These are phyloP conservation scores for Hyphopichia fennica DNA, from an alignment of 1,139 yeast genomes.

Conservation along the genomic window DNA sequence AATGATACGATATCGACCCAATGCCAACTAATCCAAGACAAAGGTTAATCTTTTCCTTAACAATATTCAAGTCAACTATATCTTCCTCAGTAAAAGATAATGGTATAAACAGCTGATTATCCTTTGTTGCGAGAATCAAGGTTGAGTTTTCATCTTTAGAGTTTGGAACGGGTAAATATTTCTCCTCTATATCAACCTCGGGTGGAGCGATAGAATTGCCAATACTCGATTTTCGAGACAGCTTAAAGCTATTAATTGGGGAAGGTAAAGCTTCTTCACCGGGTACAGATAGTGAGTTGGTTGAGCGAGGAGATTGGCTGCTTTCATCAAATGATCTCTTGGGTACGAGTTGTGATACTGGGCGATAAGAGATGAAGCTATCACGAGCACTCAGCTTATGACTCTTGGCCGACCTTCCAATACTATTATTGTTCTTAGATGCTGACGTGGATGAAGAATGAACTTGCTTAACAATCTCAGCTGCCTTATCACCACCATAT, in stretches of 20 bases:
- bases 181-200: constrained; percentile 17
- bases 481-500: constrained; percentile 44
- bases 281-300: background rate
- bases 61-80: constrained; percentile 16
- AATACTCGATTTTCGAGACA: constrained; percentile 2
- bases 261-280: background rate
- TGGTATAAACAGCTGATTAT: constrained; percentile 54
- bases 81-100: constrained; percentile 28
- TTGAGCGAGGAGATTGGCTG: constrained; percentile 3
- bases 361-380: constrained; percentile 1
- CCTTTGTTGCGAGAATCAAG: constrained; percentile 56
- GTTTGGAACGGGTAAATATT: constrained; percentile 25
- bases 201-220: background rate
- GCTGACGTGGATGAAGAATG: constrained; percentile 13
- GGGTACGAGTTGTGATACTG: constrained; percentile 2
- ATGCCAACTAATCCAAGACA: constrained; percentile 41
- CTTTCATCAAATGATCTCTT: constrained; percentile 2
- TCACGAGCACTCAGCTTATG: background rate
- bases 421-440: background rate
- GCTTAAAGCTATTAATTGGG: background rate
- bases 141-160: constrained; percentile 9
- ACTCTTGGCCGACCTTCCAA: background rate
- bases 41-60: constrained; percentile 38
- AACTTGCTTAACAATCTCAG: constrained; percentile 33
- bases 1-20: constrained; percentile 51